phyloP scores from a whole-genome alignment of 2,329 filamentous ascomycete genomes.

The Fusarium heterosporum region DNA sequence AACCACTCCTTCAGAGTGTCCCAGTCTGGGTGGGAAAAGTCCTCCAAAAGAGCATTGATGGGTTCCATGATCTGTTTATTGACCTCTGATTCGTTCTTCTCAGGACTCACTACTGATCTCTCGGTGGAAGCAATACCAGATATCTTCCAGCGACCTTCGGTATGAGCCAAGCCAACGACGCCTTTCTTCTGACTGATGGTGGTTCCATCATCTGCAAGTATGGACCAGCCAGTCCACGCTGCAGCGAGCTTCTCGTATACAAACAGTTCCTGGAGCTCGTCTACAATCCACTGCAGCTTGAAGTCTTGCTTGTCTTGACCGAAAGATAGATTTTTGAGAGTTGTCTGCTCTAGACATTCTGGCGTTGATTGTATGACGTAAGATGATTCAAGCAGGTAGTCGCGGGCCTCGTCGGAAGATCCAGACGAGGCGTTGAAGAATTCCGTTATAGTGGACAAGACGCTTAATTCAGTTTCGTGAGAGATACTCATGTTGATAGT shows the following conservation, averaged over 20 bases:
- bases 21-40: conserved; percentile 25
- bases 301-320: not conserved
- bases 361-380: conserved; percentile 19
- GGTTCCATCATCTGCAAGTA: not conserved
- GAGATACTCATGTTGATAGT: not conserved
- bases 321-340: conserved; percentile 3
- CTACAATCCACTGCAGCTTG: conserved; percentile 5
- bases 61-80: conserved; percentile 7
- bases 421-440: conserved; percentile 8
- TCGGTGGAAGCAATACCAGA: conserved; percentile 12
- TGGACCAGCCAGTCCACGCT: conserved; percentile 13
- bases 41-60: conserved; percentile 17
- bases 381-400: conserved; percentile 18
- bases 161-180: conserved; percentile 5
- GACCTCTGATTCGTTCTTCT: not conserved
- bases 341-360: conserved; percentile 11
- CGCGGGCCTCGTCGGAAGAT: not conserved
- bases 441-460: conserved; percentile 5
- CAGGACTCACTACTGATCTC: not conserved
- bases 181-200: conserved; percentile 15
- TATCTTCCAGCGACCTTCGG: conserved; percentile 14
- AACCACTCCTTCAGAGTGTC: conserved; percentile 15
- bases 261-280: conserved; percentile 7
- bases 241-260: conserved; percentile 4
- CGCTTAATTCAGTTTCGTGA: not conserved